Evolutionary conservation across 2,329 filamentous ascomycete species (phyloP).

Genomic region (Paradendryphiella salina): DNA sequence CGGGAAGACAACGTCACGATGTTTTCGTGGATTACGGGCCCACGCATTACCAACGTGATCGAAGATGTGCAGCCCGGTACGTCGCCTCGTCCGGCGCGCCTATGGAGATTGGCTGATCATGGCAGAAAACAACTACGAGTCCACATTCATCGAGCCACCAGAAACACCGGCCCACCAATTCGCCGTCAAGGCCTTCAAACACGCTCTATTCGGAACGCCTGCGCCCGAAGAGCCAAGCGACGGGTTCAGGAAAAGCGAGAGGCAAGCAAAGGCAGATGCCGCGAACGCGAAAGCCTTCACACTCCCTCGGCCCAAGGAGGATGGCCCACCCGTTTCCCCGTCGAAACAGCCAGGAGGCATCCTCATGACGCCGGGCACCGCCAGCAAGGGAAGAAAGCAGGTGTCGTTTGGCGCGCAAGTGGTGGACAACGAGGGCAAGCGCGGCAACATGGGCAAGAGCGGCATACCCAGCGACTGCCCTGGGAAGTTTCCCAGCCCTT

Average conservation of each 20-base stretch:
- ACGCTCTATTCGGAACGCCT: constrained; percentile 66
- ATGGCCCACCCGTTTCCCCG: constrained; percentile 49
- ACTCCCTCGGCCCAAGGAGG: constrained; percentile 28
- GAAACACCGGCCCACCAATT: constrained; percentile 69
- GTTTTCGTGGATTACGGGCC: constrained; percentile 48
- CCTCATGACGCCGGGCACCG: constrained; percentile 65
- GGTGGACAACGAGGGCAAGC: constrained; percentile 59
- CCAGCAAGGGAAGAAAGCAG: constrained; percentile 60
- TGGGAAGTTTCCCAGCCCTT: constrained; percentile 57
- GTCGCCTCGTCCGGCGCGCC: constrained; percentile 5
- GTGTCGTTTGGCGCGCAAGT: constrained; percentile 64
- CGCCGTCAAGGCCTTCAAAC: constrained; percentile 67
- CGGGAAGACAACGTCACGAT: constrained; percentile 20
- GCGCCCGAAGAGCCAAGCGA: constrained; percentile 52
- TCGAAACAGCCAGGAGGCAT: constrained; percentile 63
- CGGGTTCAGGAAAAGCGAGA: constrained; percentile 28
- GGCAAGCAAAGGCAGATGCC: constrained; percentile 34
- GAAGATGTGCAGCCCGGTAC: constrained; percentile 44
- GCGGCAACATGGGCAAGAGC: constrained; percentile 50
- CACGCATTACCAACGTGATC: constrained; percentile 45
- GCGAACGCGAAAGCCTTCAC: constrained; percentile 27
- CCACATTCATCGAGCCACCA: constrained; percentile 58
- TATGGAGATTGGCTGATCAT: constrained; percentile 16
- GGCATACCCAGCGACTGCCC: constrained; percentile 54
- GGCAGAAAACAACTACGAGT: constrained; percentile 42